Percentiles rank a stretch among this genome's conserved stretches.
These are phyloP conservation scores for Durio zibethinus DNA, from an alignment of 345 rosid species.

Conservation along the genomic window DNA sequence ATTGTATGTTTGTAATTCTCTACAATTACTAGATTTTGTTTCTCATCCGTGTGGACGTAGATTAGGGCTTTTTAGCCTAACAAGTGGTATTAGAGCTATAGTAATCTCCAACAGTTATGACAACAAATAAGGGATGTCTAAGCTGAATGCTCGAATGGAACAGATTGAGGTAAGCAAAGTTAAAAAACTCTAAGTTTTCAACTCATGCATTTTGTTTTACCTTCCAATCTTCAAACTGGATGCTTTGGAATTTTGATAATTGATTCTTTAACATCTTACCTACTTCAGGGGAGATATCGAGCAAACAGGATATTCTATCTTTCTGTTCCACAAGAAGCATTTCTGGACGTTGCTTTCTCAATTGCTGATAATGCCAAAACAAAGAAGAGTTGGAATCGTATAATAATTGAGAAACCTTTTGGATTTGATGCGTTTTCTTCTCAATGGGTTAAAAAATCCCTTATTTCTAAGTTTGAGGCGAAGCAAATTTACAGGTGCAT, in stretches of 20 bases:
- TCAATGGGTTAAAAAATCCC: conserved; percentile 44
- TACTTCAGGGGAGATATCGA: conserved; percentile 48
- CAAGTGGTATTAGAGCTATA: too few species aligned
- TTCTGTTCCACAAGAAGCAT: conserved; percentile 86
- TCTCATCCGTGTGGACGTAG: too few species aligned
- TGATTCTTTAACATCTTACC: conserved; percentile 30
- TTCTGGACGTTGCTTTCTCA: conserved; percentile 59
- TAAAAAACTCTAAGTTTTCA: conserved; percentile 5
- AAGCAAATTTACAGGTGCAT: conserved; percentile 65
- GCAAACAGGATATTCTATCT: conserved; percentile 70
- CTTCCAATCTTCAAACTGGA: conserved; percentile 4
- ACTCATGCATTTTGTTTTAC: background rate
- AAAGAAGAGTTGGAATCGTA: conserved; percentile 63
- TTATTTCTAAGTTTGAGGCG: conserved; percentile 64
- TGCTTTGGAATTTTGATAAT: conserved; percentile 19
- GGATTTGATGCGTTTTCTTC: conserved; percentile 62
- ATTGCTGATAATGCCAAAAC: conserved; percentile 60
- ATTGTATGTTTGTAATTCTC: too few species aligned
- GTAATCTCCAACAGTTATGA: too few species aligned
- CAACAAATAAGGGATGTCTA: conserved; percentile 58
- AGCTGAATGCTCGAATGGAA: conserved; percentile 59
- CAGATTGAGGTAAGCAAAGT: conserved; percentile 52
- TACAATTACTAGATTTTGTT: too few species aligned
- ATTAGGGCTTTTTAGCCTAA: too few species aligned
- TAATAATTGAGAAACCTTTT: conserved; percentile 78